A percentile compares a stretch with the other conserved stretches of the same genome.
phyloP scores from a whole-genome alignment of 2,329 filamentous ascomycete species.

The Claviceps sp. region DNA sequence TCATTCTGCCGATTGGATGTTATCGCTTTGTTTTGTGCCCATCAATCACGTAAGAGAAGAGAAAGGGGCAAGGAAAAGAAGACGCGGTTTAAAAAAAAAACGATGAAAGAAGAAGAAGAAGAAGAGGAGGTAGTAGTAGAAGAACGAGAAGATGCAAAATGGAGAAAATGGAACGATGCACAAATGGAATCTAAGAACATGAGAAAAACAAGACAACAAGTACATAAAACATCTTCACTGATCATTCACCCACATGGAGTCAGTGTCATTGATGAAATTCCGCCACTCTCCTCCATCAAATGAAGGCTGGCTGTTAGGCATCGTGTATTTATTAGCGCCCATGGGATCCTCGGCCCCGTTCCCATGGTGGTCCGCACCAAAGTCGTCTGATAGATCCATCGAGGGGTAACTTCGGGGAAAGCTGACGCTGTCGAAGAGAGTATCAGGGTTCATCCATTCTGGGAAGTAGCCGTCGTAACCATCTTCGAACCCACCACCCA shows the following conservation, averaged over 20 bases:
- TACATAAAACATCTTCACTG: constrained; percentile 7
- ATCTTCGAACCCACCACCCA: constrained; percentile 8
- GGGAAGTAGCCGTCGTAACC: constrained; percentile 6
- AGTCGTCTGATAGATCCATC: constrained; percentile 3
- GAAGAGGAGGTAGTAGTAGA: too few relatives aligned
- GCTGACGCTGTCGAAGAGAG: not conserved
- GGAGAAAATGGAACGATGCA: not conserved
- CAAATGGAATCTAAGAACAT: not conserved
- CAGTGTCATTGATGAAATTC: constrained; percentile 20
- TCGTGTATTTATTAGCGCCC: constrained; percentile 1
- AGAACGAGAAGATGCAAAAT: not conserved
- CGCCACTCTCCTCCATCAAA: constrained; percentile 17
- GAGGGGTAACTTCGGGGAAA: constrained; percentile 1
- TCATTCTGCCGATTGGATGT: too few relatives aligned
- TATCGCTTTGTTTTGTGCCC: too few relatives aligned
- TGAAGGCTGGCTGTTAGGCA: not conserved
- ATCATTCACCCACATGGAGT: constrained; percentile 20
- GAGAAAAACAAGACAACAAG: not conserved
- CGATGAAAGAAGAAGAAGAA: too few relatives aligned
- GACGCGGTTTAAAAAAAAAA: too few relatives aligned
- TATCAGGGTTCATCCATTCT: not conserved
- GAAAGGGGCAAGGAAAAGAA: too few relatives aligned
- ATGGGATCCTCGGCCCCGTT: not conserved
- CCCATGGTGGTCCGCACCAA: not conserved
- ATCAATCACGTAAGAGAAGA: too few relatives aligned